Evolutionary conservation across 257 asterid genomes (phyloP).

Genomic region (Leonotis leonurus): DNA sequence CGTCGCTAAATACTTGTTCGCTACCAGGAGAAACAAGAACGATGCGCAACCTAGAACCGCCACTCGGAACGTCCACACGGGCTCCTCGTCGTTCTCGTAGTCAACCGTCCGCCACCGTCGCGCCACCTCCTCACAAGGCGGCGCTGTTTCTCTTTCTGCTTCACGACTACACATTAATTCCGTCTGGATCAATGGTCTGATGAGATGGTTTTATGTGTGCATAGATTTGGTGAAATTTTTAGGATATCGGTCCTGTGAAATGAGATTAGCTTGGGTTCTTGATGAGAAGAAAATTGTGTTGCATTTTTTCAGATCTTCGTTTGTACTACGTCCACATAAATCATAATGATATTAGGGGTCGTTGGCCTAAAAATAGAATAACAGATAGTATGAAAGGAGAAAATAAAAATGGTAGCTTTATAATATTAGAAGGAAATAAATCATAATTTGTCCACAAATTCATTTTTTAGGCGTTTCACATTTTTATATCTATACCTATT

Average conservation of each 20-base stretch:
- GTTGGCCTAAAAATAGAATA: background rate
- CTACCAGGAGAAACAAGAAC: conserved; percentile 27
- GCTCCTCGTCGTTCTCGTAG: conserved; percentile 11
- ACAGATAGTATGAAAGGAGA: background rate
- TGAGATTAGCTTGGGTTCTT: background rate
- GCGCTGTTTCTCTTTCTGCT: background rate
- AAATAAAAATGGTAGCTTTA: background rate
- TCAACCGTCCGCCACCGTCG: background rate
- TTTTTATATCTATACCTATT: too few species aligned
- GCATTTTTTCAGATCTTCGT: background rate
- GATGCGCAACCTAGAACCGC: conserved; percentile 44
- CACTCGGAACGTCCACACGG: conserved; percentile 65
- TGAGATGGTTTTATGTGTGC: background rate
- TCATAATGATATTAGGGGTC: background rate
- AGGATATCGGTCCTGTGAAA: background rate
- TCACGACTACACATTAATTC: background rate
- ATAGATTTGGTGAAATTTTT: background rate
- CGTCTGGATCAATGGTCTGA: background rate
- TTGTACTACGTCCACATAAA: background rate
- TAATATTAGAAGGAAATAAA: background rate
- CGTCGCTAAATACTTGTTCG: conserved; percentile 36
- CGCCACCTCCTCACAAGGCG: background rate
- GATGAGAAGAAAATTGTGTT: background rate
- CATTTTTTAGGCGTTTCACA: too few species aligned
- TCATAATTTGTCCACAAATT: background rate